Evolutionary conservation across 2,329 filamentous ascomycete species (phyloP), one percentile per base, ranked within the genome.

Genomic region (Aspergillus sp.): DNA sequence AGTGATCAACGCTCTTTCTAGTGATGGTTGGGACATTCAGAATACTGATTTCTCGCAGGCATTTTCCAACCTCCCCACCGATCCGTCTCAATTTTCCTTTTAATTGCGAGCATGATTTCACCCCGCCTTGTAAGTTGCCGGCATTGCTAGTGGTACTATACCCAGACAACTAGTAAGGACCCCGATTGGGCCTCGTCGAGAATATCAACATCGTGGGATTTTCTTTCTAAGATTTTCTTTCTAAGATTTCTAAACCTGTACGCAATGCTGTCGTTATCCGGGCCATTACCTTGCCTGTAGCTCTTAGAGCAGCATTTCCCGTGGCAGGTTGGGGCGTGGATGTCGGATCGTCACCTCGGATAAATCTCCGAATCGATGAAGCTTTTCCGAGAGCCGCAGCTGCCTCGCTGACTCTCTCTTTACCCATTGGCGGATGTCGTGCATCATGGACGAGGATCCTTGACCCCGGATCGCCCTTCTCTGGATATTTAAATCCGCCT

Each of bases 41-140:
- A 19, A 19, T 19, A 30, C 58, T 68, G 41, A 68, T 55, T 30
- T 17, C 62, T 47, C 53, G 25, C 46, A 77, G 75, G 75, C 75
- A 2, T 73, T 76, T 30, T 74, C 74, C 0, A 77, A 67, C 62
- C 66, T 76, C 15, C 69, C 71, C 6, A 72, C 68, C 61, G 72
- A 76, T 49, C 66, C 71, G 1, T 73, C 72, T 3, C 66, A 66
- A 3, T 73, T 58, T 70, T 50, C 64, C 11, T 54, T 56, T 8
- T 62, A 38, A 48, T 28, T 30, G 25, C 8, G 31, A 31, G 23
- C 25, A 23, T 34, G 25, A 28, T 28, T 30, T 28, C 17, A 38
- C 38, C 9, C 22, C 17, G 4, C 11, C 15, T 41, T 13, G 34
- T 41, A 41, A 41, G 34, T 41, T 41, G 34, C 3, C 34, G 34